phyloP scores from a whole-genome alignment of 352 stramenopile genomes.

The Phytophthora pseudosyringae region DNA sequence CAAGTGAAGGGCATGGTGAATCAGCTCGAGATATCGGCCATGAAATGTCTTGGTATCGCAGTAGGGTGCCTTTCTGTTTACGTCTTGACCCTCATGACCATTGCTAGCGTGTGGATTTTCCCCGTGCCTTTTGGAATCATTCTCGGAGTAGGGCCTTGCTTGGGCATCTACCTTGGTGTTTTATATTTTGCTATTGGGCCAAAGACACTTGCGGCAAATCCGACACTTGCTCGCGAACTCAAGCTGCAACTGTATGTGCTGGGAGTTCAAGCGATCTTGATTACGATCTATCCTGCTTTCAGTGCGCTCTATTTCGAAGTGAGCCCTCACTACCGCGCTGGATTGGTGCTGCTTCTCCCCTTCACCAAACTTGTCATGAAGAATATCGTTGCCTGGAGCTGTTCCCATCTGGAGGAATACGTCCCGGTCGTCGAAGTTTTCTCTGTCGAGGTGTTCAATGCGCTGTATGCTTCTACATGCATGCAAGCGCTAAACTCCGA shows the following conservation, averaged over 20 bases:
- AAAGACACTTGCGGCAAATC: conserved; percentile 7
- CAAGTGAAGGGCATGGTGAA: conserved; percentile 4
- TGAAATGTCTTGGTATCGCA: background rate
- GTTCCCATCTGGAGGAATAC: conserved; percentile 30
- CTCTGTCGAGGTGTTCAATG: conserved; percentile 45
- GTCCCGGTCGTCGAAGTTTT: conserved; percentile 37
- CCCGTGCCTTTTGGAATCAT: conserved; percentile 45
- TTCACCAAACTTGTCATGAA: conserved; percentile 30
- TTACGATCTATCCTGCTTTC: conserved; percentile 28
- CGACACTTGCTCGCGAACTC: conserved; percentile 5
- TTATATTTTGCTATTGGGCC: conserved; percentile 19
- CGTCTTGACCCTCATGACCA: conserved; percentile 7
- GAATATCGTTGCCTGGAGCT: conserved; percentile 30
- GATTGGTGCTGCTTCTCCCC: conserved; percentile 21
- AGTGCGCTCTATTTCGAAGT: conserved; percentile 18
- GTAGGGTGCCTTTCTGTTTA: background rate
- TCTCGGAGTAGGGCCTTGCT: conserved; percentile 22
- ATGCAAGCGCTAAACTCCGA: conserved; percentile 38
- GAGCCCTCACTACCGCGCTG: conserved; percentile 2
- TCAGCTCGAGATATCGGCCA: background rate
- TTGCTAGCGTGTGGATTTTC: conserved; percentile 41
- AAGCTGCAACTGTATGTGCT: conserved; percentile 25
- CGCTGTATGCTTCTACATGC: conserved; percentile 32
- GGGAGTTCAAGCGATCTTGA: conserved; percentile 7
- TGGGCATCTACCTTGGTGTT: conserved; percentile 15